phyloP scores from a whole-genome alignment of 176 grass and related monocot genomes.

The Rhynchospora breviuscula region DNA sequence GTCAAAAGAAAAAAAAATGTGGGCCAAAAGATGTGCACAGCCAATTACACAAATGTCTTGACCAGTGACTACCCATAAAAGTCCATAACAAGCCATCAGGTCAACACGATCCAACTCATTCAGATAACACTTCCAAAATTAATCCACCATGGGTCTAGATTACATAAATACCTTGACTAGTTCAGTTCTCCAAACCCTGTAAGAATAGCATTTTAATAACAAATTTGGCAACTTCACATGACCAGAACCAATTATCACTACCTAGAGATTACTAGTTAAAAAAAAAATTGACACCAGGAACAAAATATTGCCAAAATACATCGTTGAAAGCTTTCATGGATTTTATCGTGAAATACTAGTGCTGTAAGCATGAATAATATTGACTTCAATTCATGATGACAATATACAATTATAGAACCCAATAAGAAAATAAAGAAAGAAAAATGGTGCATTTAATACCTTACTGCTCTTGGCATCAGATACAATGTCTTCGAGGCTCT shows the following conservation, averaged over 20 bases:
- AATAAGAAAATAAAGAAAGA: not conserved
- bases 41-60: not conserved
- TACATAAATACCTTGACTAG: not conserved
- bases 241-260: not conserved
- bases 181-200: not conserved
- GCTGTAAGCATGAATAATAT: not conserved
- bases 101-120: not conserved
- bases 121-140: not conserved
- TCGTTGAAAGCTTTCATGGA: not conserved
- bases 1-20: not conserved
- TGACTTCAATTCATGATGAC: conserved; percentile 6
- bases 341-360: not conserved
- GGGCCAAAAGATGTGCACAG: not conserved
- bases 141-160: not conserved
- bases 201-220: too few species aligned
- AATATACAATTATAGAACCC: not conserved
- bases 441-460: conserved; percentile 19
- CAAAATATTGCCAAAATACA: not conserved
- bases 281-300: not conserved
- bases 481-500: conserved; percentile 21
- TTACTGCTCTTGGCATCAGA: conserved; percentile 20
- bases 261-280: not conserved
- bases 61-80: not conserved
- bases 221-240: not conserved
- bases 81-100: not conserved